A percentile compares a stretch with the other conserved stretches of the same genome.
Evolutionary conservation across 164 flowering plant species (phyloP).

Genomic region (Chimonanthus salicifolius): DNA sequence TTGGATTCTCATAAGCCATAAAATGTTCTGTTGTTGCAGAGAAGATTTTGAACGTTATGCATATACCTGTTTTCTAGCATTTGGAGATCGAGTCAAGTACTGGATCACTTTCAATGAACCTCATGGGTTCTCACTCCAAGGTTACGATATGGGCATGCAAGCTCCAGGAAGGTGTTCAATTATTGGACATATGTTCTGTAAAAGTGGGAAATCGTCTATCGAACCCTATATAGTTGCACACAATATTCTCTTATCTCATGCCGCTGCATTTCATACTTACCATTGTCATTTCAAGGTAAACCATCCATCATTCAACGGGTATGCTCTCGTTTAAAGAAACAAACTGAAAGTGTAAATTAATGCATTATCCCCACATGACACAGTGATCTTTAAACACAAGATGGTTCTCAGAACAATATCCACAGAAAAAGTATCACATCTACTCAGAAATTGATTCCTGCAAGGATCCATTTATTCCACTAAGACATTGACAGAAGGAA

Average conservation of each 20-base stretch:
- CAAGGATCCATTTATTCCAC: too few relatives aligned
- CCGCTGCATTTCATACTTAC: constrained; percentile 58
- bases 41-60: constrained; percentile 72
- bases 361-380: too few relatives aligned
- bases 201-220: constrained; percentile 60
- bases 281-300: constrained; percentile 67
- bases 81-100: constrained; percentile 81
- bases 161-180: constrained; percentile 92
- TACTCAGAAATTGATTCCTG: too few relatives aligned
- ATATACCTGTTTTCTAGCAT: constrained; percentile 62
- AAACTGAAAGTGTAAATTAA: too few relatives aligned
- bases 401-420: too few relatives aligned
- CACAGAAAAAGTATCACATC: too few relatives aligned
- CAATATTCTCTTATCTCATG: constrained; percentile 76
- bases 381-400: too few relatives aligned
- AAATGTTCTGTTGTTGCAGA: constrained; percentile 30
- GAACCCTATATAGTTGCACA: constrained; percentile 91
- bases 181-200: constrained; percentile 60
- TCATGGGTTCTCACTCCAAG: constrained; percentile 60
- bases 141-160: constrained; percentile 76
- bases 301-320: background rate
- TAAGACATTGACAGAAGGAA: too few relatives aligned
- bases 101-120: constrained; percentile 98
- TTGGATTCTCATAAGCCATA: background rate
- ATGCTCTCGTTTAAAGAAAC: background rate